phyloP scores from a whole-genome alignment of 306 rosid genomes.

The Medicago lupulina region DNA sequence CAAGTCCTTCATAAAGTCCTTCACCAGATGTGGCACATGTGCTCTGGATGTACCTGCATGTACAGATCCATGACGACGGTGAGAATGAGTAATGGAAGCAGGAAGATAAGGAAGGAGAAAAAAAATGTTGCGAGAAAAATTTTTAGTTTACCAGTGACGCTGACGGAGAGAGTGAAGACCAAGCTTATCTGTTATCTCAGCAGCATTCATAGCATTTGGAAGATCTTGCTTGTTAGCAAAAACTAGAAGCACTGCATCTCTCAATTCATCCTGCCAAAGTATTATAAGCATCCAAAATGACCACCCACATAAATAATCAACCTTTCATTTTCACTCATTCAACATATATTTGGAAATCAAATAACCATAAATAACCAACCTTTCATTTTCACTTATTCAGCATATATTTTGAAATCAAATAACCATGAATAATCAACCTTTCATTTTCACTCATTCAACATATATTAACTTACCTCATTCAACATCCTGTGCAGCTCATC shows the following conservation, averaged over 20 bases:
- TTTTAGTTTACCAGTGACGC: constrained; percentile 73
- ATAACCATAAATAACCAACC: not conserved
- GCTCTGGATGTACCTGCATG: constrained; percentile 87
- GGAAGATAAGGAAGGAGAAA: not conserved
- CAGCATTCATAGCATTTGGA: constrained; percentile 95
- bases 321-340: too few species aligned
- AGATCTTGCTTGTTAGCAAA: constrained; percentile 94
- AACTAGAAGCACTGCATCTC: constrained; percentile 86
- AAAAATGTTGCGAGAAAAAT: not conserved
- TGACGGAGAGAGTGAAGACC: constrained; percentile 94
- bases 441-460: constrained; percentile 4
- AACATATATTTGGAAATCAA: not conserved
- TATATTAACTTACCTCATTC: constrained; percentile 63
- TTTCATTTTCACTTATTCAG: too few species aligned
- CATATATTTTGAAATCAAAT: not conserved
- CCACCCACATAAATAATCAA: not conserved
- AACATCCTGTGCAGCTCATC: constrained; percentile 92
- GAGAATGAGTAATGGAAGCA: not conserved
- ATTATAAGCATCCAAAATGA: constrained; percentile 32
- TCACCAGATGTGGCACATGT: constrained; percentile 92
- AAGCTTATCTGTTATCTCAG: constrained; percentile 89
- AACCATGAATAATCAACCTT: constrained; percentile 5
- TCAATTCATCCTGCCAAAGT: constrained; percentile 74
- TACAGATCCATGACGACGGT: constrained; percentile 25
- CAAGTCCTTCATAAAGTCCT: constrained; percentile 94